Evolutionary conservation across 169 alveolate species (phyloP).

Genomic region (Hepatocystis sp.): DNA sequence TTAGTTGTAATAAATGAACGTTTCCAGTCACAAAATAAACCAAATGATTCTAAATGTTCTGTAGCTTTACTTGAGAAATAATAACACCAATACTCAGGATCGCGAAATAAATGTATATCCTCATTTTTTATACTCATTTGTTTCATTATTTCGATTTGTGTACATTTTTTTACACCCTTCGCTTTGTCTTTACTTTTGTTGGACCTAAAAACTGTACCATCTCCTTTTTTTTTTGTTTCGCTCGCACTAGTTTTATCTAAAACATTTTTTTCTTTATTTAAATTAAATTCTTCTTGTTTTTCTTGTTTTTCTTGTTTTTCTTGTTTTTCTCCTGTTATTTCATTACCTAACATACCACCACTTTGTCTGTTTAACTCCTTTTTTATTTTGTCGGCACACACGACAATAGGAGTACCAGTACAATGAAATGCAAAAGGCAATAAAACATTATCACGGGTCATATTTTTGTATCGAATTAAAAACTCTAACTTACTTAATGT

Average conservation of each 20-base stretch:
- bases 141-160: conserved; percentile 93
- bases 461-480: conserved; percentile 95
- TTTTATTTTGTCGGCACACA: conserved; percentile 95
- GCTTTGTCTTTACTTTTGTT: conserved; percentile 91
- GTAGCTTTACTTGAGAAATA: conserved; percentile 97
- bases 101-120: conserved; percentile 95
- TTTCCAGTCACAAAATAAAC: conserved; percentile 96
- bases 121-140: conserved; percentile 95
- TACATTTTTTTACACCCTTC: conserved; percentile 88
- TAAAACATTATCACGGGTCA: conserved; percentile 95
- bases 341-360: neutral
- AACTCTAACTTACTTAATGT: conserved; percentile 98
- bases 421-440: conserved; percentile 99
- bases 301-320: neutral
- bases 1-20: conserved; percentile 99
- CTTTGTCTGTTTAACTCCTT: conserved; percentile 85
- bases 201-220: conserved; percentile 82
- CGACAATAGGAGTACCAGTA: conserved; percentile 99
- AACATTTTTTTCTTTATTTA: neutral
- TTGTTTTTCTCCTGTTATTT: neutral
- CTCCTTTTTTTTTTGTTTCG: conserved; percentile 76
- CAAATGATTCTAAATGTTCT: conserved; percentile 91
- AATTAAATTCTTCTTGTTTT: neutral
- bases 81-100: conserved; percentile 97
- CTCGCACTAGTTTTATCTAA: conserved; percentile 6